A percentile compares a stretch with the other conserved stretches of the same genome.
Conservation (phyloP, 257 asterid genomes). For the Asclepias syriaca region DNA sequence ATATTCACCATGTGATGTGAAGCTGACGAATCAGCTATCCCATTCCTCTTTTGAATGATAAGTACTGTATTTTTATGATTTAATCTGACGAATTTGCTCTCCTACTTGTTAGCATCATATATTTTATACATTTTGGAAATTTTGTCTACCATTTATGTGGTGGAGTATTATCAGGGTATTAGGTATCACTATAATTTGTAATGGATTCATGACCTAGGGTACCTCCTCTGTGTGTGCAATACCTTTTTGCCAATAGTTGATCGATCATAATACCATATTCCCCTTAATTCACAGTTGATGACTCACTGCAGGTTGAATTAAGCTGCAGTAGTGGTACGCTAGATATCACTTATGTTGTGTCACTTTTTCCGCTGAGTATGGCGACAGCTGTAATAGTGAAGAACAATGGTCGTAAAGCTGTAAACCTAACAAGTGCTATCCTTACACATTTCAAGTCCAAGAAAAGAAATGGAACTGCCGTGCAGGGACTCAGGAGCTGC, state of each 20-base stretch:
- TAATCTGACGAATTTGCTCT: not conserved
- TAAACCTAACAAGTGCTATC: slow-evolving; percentile 43
- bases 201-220: not conserved
- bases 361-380: slow-evolving; percentile 65
- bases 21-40: not conserved
- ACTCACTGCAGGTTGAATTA: slow-evolving; percentile 51
- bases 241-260: not conserved
- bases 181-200: not conserved
- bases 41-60: not conserved
- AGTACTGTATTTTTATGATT: not conserved
- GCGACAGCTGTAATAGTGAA: slow-evolving; percentile 70
- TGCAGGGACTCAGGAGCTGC: slow-evolving; percentile 55
- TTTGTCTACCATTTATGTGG: not conserved
- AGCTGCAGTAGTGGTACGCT: slow-evolving; percentile 48
- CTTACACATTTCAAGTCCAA: slow-evolving; percentile 51
- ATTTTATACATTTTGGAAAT: not conserved
- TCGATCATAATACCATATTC: not conserved
- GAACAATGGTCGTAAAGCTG: slow-evolving; percentile 58
- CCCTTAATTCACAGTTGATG: not conserved
- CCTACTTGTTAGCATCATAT: not conserved
- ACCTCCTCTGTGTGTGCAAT: too few species aligned
- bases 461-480: slow-evolving; percentile 51
- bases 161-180: not conserved
- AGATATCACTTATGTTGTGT: slow-evolving; percentile 54
- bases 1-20: not conserved